A percentile compares a stretch with the other conserved stretches of the same genome.
phyloP scores from a whole-genome alignment of 768 basidiomycete genomes.

The Ramaria sp. region DNA sequence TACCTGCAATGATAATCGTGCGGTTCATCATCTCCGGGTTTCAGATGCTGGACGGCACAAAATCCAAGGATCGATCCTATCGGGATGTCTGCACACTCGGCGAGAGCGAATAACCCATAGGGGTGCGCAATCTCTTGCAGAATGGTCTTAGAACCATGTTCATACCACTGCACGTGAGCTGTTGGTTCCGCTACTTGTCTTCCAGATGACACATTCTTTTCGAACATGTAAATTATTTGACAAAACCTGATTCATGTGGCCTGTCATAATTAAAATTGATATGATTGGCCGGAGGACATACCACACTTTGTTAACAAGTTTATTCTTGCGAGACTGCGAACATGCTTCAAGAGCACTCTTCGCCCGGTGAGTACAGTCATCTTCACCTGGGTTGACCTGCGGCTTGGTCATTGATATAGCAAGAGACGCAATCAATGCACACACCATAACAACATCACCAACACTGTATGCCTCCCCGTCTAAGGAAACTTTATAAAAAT shows the following conservation, averaged over 20 bases:
- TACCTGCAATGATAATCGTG: constrained; percentile 50
- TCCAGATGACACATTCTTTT: constrained; percentile 18
- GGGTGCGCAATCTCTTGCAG: constrained; percentile 60
- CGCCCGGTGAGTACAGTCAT: constrained; percentile 30
- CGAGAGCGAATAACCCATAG: constrained; percentile 42
- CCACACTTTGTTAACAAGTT: constrained; percentile 51
- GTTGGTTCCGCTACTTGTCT: constrained; percentile 28
- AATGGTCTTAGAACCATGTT: constrained; percentile 53
- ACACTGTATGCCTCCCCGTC: constrained; percentile 51
- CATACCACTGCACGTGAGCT: constrained; percentile 61
- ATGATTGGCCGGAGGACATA: constrained; percentile 21
- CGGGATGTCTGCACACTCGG: constrained; percentile 45
- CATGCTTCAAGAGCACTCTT: constrained; percentile 27
- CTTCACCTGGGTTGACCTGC: constrained; percentile 35
- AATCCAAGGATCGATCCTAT: constrained; percentile 47
- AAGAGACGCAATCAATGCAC: not conserved
- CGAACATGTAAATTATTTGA: constrained; percentile 53
- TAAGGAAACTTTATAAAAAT: constrained; percentile 37
- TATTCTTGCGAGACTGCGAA: constrained; percentile 37
- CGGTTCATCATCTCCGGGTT: constrained; percentile 33
- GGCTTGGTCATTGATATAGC: not conserved
- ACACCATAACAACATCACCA: constrained; percentile 53
- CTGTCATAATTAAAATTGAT: not conserved
- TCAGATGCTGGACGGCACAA: constrained; percentile 38
- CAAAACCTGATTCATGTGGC: constrained; percentile 44